These are phyloP conservation scores for Letharia columbiana DNA, from an alignment of 495 filamentous ascomycete species.

Conservation along the genomic window DNA sequence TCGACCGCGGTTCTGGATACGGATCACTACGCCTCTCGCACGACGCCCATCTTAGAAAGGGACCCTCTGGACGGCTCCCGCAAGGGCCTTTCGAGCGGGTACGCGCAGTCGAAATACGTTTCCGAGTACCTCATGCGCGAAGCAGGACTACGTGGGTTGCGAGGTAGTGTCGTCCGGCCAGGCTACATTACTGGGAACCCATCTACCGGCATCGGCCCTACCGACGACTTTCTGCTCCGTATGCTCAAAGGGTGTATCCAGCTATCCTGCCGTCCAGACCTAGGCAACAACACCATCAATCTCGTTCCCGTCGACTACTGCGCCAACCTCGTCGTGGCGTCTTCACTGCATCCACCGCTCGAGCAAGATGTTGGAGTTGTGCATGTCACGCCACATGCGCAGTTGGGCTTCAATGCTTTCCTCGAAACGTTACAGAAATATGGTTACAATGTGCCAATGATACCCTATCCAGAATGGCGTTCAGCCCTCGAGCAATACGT, in stretches of 20 bases:
- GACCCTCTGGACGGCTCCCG: constrained; percentile 53
- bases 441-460: constrained; percentile 54
- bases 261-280: constrained; percentile 58
- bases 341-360: constrained; percentile 52
- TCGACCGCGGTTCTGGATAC: constrained; percentile 81
- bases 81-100: constrained; percentile 67
- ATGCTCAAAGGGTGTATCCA: constrained; percentile 87
- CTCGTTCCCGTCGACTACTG: constrained; percentile 84
- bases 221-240: constrained; percentile 88
- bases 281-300: constrained; percentile 77
- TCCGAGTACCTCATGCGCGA: constrained; percentile 72
- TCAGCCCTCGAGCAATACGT: constrained; percentile 54
- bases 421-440: constrained; percentile 61
- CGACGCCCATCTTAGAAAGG: constrained; percentile 48
- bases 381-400: constrained; percentile 76
- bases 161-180: constrained; percentile 68
- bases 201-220: constrained; percentile 38
- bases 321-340: constrained; percentile 65
- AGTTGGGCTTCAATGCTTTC: constrained; percentile 71
- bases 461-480: constrained; percentile 48
- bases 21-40: constrained; percentile 48
- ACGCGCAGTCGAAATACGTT: constrained; percentile 86
- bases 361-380: constrained; percentile 46
- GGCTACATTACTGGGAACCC: constrained; percentile 68
- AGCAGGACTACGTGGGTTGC: constrained; percentile 69